Evolutionary conservation across 169 alveolate species (phyloP), one percentile per base, ranked within the genome.

Genomic region (Cryptosporidium sp.): DNA sequence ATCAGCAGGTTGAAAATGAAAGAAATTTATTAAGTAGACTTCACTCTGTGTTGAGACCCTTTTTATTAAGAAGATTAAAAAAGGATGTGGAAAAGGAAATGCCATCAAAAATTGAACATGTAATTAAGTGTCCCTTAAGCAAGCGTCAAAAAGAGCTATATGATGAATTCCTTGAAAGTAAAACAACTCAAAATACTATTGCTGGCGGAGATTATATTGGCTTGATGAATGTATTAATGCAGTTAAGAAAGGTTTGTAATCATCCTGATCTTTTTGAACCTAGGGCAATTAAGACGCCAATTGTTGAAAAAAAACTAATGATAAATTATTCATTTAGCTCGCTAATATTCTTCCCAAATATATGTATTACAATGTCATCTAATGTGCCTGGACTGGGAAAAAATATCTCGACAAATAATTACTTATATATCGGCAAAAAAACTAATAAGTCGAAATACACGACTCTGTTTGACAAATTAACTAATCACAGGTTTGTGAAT

Each of bases 11-110:
- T 67, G 94, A 67, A 87, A 89, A 80, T 85, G 92, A 61, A 26
- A 87, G 51, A 80, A 75, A 92, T 51, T 93, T 95, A 37, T 93
- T 95, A 51, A 93, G 93, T 84, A 95, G 98, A 67, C 95, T 98
- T 69, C 99, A 98, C 91, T 95, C 97, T 73, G 98, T 99, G 31
- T 94, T 99, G 60, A 94, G 99, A 45, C 99, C 99, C 4, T 99
- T 97, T 86, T 92, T 98, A 61, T 91, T 99, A 70, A 94, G 99
- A 85, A 95, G 99, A 91, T 93, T 98, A 92, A 98, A 98, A 92
- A 97, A 96, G 85, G 99, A 98, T 85, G 99, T 98, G 31, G 99
- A 98, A 93, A 97, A 97, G 91, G 98, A 98, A 94, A 95, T 98
- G 95, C 99, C 99, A 16, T 95, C 97, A 69, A 99, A 99, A 93